Conservation (phyloP, 139 green algal species). For the Coelastrella sp. region DNA sequence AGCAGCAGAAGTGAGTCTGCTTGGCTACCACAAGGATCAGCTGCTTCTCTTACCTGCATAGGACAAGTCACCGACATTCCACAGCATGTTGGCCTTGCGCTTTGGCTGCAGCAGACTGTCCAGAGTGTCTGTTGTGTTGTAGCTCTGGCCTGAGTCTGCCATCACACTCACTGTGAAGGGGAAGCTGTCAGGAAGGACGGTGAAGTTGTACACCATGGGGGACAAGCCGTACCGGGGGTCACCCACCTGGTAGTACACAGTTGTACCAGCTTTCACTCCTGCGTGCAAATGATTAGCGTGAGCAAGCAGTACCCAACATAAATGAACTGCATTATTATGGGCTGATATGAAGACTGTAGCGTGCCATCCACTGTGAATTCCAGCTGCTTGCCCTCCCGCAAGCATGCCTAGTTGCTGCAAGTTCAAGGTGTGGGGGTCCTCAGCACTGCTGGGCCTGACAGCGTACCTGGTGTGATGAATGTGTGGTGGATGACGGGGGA, state of each 20-base stretch:
- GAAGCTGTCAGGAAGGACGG: not conserved
- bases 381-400: not conserved
- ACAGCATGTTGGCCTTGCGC: not conserved
- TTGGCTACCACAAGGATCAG: not conserved
- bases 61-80: not conserved
- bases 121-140: not conserved
- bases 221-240: not conserved
- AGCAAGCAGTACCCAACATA: too few species aligned
- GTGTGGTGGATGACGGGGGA: not conserved
- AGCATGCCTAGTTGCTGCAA: too few species aligned
- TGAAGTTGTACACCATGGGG: not conserved
- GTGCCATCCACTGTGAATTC: too few species aligned
- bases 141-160: not conserved
- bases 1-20: not conserved
- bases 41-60: not conserved
- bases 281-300: too few species aligned
- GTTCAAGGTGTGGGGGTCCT: not conserved
- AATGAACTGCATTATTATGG: too few species aligned
- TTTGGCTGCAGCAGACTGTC: not conserved
- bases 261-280: too few species aligned
- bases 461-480: not conserved
- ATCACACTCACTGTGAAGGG: not conserved
- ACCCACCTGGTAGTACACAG: not conserved
- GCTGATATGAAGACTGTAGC: too few species aligned
- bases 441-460: not conserved